Conservation (phyloP, 2,329 filamentous ascomycete species). For the Aureobasidium mangrovei region DNA sequence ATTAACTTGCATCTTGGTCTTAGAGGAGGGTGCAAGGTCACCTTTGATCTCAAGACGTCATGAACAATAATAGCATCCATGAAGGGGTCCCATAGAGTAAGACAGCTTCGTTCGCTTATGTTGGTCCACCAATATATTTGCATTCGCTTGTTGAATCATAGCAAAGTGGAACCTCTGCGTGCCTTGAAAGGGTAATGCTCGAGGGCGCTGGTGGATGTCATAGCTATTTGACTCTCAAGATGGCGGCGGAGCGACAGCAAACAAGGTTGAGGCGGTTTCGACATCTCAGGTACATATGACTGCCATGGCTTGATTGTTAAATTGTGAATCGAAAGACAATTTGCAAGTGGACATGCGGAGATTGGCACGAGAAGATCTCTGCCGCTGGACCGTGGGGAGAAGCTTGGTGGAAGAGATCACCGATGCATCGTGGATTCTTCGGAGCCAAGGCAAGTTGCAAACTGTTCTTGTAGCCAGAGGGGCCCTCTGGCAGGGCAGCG, state of each 20-base stretch:
- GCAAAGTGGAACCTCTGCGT: not conserved
- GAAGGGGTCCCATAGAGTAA: not conserved
- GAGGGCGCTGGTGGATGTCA: too few relatives aligned
- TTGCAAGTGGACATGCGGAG: conserved; percentile 1
- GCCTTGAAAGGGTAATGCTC: too few relatives aligned
- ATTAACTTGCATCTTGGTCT: not conserved
- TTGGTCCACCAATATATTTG: not conserved
- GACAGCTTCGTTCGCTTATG: conserved; percentile 2
- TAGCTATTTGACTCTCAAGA: not conserved
- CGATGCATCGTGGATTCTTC: conserved; percentile 4
- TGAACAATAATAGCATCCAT: not conserved
- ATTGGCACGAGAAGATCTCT: conserved; percentile 3
- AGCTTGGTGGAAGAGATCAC: not conserved
- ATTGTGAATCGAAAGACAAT: not conserved
- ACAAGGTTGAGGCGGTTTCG: not conserved
- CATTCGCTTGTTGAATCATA: conserved; percentile 4
- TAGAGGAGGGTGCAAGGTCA: not conserved
- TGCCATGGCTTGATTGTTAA: not conserved
- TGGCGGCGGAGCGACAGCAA: not conserved
- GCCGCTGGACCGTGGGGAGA: not conserved
- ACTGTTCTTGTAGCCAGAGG: not conserved
- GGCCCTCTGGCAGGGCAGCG: too few relatives aligned
- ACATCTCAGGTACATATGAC: not conserved
- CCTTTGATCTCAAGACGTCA: conserved; percentile 1
- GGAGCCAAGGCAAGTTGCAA: not conserved